Evolutionary conservation across 2,329 filamentous ascomycete genomes (phyloP), one percentile per base, ranked within the genome.

Genomic region (Aspergillus brasiliensis): DNA sequence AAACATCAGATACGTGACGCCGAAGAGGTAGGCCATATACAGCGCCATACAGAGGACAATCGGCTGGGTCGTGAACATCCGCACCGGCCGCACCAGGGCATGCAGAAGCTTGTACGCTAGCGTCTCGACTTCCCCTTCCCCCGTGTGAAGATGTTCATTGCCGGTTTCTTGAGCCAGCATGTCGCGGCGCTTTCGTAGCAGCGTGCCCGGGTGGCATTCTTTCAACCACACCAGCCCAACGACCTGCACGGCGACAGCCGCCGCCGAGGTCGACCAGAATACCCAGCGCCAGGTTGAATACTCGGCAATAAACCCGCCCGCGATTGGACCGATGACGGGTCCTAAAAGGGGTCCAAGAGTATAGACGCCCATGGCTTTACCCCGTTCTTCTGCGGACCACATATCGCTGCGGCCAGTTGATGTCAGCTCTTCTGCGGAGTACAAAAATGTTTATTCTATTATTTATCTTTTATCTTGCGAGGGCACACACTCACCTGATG

Each of bases 231-330:
- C 82, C 49, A 90, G 71, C 4, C 88, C 88, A 8, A 82, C 74
- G 6, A 81, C 60, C 69, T 90, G 87, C 46, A 91, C 82, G 8
- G 84, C 62, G 1, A 80, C 87, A 57, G 85, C 85, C 23, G 79
- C 78, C 57, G 90, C 87, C 1, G 85, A 84, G 0, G 86, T 88
- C 0, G 84, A 80, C 75, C 83, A 90, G 76, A 91, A 92, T 6
- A 86, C 84, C 89, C 89, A 92, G 37, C 88, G 82, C 89, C 89
- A 92, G 1, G 82, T 86, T 5, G 82, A 84, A 78, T 83, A 61
- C 66, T 88, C 75, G 0, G 86, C 81, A 31, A 91, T 86, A 67
- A 86, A 90, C 0, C 85, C 87, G 5, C 87, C 88, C 0, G 82
- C 81, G 2, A 90, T 84, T 0, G 88, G 88, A 0, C 87, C 88